phyloP scores from a whole-genome alignment of 257 asterid genomes.

The Echites panduratus region DNA sequence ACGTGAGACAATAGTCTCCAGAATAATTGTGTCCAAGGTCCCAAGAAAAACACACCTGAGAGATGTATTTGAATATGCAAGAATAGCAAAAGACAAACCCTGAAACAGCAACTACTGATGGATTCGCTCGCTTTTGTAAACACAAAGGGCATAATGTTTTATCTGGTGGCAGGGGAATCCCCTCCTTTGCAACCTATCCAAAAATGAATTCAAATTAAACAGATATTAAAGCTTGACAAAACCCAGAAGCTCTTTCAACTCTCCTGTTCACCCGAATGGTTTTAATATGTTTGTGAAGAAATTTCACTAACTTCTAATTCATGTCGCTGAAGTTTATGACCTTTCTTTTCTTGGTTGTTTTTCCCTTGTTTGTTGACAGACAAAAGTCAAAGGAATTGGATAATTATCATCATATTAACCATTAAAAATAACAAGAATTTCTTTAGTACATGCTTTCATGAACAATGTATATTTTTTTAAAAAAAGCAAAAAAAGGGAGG shows the following conservation, averaged over 20 bases:
- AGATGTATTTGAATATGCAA: conserved; percentile 82
- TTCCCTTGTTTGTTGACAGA: background rate
- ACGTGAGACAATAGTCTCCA: background rate
- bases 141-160: conserved; percentile 81
- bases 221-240: background rate
- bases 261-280: background rate
- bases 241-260: background rate
- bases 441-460: background rate
- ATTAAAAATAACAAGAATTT: background rate
- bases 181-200: conserved; percentile 84
- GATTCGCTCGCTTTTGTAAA: conserved; percentile 79
- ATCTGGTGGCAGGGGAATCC: conserved; percentile 81
- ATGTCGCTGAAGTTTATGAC: background rate
- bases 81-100: conserved; percentile 98
- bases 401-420: background rate
- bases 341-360: background rate
- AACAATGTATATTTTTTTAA: no score
- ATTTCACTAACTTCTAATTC: background rate
- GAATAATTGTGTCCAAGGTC: background rate
- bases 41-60: conserved; percentile 53
- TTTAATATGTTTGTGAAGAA: background rate
- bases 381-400: background rate
- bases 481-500: background rate
- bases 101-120: conserved; percentile 81
- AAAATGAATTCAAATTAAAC: conserved; percentile 7